These are phyloP conservation scores for Aspergillus diversus DNA, from an alignment of 495 filamentous ascomycete genomes.

Conservation along the genomic window DNA sequence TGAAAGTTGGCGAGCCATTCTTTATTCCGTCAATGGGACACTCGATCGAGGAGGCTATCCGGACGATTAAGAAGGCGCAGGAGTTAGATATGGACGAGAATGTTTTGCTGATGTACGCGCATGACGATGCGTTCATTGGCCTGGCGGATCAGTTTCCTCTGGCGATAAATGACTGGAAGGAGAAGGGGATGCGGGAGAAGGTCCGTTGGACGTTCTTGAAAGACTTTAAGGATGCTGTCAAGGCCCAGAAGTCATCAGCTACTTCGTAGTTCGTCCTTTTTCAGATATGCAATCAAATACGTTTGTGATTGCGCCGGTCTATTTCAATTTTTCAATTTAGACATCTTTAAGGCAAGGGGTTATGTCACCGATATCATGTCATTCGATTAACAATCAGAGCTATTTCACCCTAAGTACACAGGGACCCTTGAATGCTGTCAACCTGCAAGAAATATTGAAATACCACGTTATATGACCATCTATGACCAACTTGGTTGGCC, in stretches of 20 bases:
- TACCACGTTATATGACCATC: too few species aligned
- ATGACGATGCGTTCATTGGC: neutral
- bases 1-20: neutral
- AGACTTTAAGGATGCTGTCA: neutral
- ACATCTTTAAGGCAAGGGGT: too few species aligned
- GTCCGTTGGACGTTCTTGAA: neutral
- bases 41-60: conserved; percentile 33
- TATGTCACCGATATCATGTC: too few species aligned
- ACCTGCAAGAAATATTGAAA: too few species aligned
- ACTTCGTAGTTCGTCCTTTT: too few species aligned
- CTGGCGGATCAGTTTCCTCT: conserved; percentile 1
- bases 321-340: too few species aligned
- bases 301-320: too few species aligned
- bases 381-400: too few species aligned
- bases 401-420: too few species aligned
- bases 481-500: too few species aligned
- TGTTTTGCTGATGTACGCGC: conserved; percentile 51
- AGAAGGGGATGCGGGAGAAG: neutral
- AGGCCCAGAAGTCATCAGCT: neutral
- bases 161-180: neutral
- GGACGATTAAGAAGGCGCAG: conserved; percentile 47
- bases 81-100: conserved; percentile 54
- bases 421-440: too few species aligned
- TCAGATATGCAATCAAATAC: too few species aligned
- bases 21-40: neutral